phyloP scores from a whole-genome alignment of 2,329 filamentous ascomycete species.

The Clonostachys chloroleuca region DNA sequence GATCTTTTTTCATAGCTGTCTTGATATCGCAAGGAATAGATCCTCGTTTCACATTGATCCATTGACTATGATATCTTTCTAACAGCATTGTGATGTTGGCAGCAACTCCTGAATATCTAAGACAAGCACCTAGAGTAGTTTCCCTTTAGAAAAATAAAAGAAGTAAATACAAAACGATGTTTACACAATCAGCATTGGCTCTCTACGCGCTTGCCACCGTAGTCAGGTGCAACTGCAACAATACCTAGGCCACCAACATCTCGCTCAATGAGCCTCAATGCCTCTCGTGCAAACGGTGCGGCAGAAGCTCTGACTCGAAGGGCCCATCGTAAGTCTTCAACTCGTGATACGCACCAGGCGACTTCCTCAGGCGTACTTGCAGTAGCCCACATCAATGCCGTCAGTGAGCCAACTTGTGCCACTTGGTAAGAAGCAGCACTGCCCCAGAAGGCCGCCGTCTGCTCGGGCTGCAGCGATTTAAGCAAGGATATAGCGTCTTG shows the following conservation, averaged over 20 bases:
- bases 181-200: too few species aligned
- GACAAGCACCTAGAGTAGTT: too few species aligned
- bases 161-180: too few species aligned
- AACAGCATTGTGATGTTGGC: too few species aligned
- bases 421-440: conserved; percentile 22
- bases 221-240: neutral
- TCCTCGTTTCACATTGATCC: too few species aligned
- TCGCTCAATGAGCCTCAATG: neutral
- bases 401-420: conserved; percentile 22
- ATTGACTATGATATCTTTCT: too few species aligned
- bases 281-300: neutral
- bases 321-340: neutral
- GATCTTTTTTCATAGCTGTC: too few species aligned
- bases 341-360: neutral
- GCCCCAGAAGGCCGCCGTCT: conserved; percentile 27
- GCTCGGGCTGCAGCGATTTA: conserved; percentile 43
- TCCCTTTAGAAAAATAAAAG: too few species aligned
- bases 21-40: too few species aligned
- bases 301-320: neutral
- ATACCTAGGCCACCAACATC: neutral
- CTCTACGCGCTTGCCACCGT: too few species aligned
- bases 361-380: neutral
- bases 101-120: too few species aligned
- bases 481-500: conserved; percentile 21
- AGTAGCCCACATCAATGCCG: conserved; percentile 13